Evolutionary conservation across 768 basidiomycete genomes (phyloP).

Genomic region (Amanita pseudoporphyria): DNA sequence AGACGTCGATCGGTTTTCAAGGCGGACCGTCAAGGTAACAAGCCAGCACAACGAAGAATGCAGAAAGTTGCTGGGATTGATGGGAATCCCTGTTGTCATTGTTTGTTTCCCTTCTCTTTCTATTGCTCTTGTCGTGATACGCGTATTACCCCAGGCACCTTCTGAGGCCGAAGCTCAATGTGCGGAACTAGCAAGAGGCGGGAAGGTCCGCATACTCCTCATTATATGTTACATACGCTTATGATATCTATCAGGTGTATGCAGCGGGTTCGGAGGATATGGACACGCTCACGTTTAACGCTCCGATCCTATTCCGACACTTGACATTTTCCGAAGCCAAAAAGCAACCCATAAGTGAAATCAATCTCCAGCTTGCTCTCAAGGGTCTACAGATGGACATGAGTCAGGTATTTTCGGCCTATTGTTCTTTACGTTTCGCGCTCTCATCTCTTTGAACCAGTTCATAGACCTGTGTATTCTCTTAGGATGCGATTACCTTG

Average conservation of each 20-base stretch:
- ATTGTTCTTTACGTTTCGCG: background rate
- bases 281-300: constrained; percentile 95
- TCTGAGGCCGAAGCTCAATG: constrained; percentile 99
- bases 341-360: constrained; percentile 92
- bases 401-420: constrained; percentile 51
- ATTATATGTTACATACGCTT: background rate
- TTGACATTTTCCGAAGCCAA: constrained; percentile 97
- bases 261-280: constrained; percentile 99
- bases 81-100: constrained; percentile 95
- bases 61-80: constrained; percentile 72
- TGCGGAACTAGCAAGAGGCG: constrained; percentile 93
- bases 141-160: constrained; percentile 56
- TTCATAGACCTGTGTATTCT: constrained; percentile 96
- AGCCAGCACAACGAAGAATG: constrained; percentile 96
- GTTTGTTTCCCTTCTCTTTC: constrained; percentile 35
- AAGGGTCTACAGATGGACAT: constrained; percentile 90
- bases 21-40: constrained; percentile 92
- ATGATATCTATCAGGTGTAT: constrained; percentile 53
- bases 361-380: constrained; percentile 71
- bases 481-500: constrained; percentile 96
- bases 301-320: constrained; percentile 89
- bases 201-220: constrained; percentile 45
- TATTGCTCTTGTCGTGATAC: constrained; percentile 1
- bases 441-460: constrained; percentile 29
- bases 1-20: constrained; percentile 83